Base-by-base conservation (phyloP, 78 protist species). In the Polysphondylium violaceum region DNA sequence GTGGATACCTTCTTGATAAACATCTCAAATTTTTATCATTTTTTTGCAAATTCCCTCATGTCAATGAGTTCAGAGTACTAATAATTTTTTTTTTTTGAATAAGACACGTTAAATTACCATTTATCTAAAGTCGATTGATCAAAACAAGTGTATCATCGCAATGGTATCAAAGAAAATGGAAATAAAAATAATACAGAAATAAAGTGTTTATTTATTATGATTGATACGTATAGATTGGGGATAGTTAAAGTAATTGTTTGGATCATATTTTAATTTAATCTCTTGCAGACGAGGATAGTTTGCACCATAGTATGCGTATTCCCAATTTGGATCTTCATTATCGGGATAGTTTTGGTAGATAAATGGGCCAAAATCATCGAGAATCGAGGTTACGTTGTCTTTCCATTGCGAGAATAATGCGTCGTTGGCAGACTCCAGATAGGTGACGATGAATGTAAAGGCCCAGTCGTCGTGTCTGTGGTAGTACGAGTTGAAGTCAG, bases 261-360 rank as follows among this genome's bases (percentile, higher is more conserved):
- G 68, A 23, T 74, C 74, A 41, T 68, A 68, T 23, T 68, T 68
- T 11, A 1, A 5, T 68, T 68, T 68, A 41, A 68, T 68, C 41
- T 41, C 50, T 68, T 68, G 51, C 14, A 68, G 41, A 33, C 16
- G 38, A 41, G n/a, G 31, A 68, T 68, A 68, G 25, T 68, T 19
- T 33, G 38, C 35, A n/a, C 51, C 56, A 25, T 68, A 68, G 41
- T 68, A 68, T n/a, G 31, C 36, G 11, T n/a, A 11, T 41, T 36
- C 50, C 75, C 75, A 68, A 41, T 68, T 68, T 21, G 17, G 2
- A 14, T 12, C 12, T 36, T 36, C 56, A 41, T 68, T n/a, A 43
- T 68, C 75, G 1, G 75, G 75, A 68, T 68, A 68, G 41, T 68
- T 68, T 43, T 40, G 75, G 35, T 68, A 68, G 29, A 64, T 36